phyloP scores from a whole-genome alignment of 352 stramenopile species.

The Phytopythium ostracodes region DNA sequence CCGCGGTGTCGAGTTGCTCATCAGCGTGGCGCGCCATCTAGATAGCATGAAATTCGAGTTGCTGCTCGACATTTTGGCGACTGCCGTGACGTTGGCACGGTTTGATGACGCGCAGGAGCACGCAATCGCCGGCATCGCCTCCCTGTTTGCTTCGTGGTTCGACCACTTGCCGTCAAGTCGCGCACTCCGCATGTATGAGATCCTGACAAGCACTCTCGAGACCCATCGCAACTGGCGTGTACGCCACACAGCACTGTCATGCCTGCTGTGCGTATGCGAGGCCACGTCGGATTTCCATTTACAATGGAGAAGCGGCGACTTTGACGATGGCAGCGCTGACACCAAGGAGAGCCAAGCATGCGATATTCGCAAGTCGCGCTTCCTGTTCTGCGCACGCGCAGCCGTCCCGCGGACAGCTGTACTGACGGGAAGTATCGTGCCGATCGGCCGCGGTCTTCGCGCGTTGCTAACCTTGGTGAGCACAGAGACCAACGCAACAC shows the following conservation, averaged over 20 bases:
- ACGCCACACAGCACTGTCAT: constrained; percentile 55
- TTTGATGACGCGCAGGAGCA: constrained; percentile 67
- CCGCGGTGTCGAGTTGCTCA: constrained; percentile 59
- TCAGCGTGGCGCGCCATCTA: constrained; percentile 60
- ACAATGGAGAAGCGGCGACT: neutral
- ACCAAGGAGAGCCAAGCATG: neutral
- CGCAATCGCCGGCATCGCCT: constrained; percentile 53
- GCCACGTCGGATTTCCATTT: constrained; percentile 18
- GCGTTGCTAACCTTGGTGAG: constrained; percentile 74
- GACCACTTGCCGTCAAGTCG: constrained; percentile 68
- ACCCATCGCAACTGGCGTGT: constrained; percentile 62
- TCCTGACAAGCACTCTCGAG: constrained; percentile 62
- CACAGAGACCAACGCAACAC: constrained; percentile 52
- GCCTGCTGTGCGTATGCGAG: constrained; percentile 67
- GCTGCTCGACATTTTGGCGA: constrained; percentile 75
- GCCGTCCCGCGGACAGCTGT: constrained; percentile 32
- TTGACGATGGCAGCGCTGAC: neutral
- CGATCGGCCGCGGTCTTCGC: constrained; percentile 52
- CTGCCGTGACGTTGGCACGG: constrained; percentile 52
- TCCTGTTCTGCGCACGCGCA: constrained; percentile 49
- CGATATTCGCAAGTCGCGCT: constrained; percentile 68
- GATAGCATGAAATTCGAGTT: constrained; percentile 81
- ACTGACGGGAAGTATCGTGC: constrained; percentile 48
- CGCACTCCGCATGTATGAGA: constrained; percentile 76
- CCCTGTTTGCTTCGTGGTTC: constrained; percentile 77